Evolutionary conservation across 2,329 filamentous ascomycete genomes (phyloP).

Genomic region (Fusarium fracticaudum): DNA sequence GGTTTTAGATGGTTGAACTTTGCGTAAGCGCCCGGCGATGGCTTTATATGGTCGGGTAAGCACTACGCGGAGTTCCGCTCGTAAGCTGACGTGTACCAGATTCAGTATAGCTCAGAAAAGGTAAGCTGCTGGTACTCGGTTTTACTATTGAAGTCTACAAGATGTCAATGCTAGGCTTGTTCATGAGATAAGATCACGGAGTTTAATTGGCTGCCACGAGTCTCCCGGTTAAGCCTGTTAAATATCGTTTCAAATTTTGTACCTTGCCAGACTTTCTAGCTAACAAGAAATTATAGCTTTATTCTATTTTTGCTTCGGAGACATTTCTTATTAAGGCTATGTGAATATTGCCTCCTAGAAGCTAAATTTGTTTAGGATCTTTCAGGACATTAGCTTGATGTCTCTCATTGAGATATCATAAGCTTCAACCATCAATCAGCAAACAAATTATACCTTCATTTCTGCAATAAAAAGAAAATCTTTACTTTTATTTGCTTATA

Average conservation of each 20-base stretch:
- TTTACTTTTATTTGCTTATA: too few relatives aligned
- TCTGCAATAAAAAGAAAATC: too few relatives aligned
- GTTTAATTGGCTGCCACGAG: not conserved
- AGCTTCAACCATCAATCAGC: too few relatives aligned
- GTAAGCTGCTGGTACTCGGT: too few relatives aligned
- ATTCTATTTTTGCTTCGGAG: too few relatives aligned
- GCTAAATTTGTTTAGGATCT: too few relatives aligned
- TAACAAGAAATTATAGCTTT: not conserved
- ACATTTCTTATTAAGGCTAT: too few relatives aligned
- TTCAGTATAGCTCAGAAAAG: not conserved
- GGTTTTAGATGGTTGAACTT: rapidly evolving
- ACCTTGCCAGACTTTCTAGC: not conserved
- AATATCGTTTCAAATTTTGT: not conserved
- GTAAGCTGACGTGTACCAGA: not conserved
- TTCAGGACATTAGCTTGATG: too few relatives aligned
- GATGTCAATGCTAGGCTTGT: too few relatives aligned
- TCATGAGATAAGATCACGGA: rapidly evolving
- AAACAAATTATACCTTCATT: too few relatives aligned
- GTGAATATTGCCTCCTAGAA: too few relatives aligned
- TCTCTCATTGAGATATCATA: too few relatives aligned
- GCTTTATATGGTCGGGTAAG: not conserved
- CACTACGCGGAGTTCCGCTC: not conserved
- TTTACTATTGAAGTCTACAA: not conserved
- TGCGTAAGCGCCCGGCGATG: rapidly evolving
- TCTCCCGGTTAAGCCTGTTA: rapidly evolving